Evolutionary conservation across 345 rosid genomes (phyloP), one percentile per base, ranked within the genome.

Genomic region (Citrus glauca): DNA sequence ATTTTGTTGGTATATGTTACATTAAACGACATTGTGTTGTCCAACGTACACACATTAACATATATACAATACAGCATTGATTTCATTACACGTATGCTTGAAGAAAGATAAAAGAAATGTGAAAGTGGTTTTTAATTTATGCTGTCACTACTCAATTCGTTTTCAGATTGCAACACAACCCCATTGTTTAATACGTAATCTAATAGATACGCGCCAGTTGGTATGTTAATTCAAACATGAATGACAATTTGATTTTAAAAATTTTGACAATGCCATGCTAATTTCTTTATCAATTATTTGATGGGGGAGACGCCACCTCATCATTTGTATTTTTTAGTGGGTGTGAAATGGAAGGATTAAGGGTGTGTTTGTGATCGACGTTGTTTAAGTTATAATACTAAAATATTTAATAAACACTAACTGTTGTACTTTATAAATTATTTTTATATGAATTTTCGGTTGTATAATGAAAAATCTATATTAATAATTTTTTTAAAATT

Each of bases 341-440:
- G 67, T 30, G 5, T 11, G 50, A 42, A 63, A 27, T 42, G 16
- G 4, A 42, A 42, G 50, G 50, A 11, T 42, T 11, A 3, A 32
- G 33, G 0, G 33, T 32, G 33, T 32, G 0, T 32, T 32, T 32
- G 5, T 32, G 33, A 32, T 32, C 4, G 5, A 32, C 0, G 5
- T 32, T 32, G 33, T 0, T 0, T 32, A 32, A 32, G 0, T 32
- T 32, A 32, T 0, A 4, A 0, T 0, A 32, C 1, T 32, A 32
- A 32, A 32, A 4, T 32, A 0, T 32, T 32, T 32, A 0, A 0
- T 3, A 32, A 32, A 32, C 33, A 32, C 33, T 32, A 32, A 32
- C 5, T 32, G 33, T 0, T 32, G 0, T 32, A 4, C 5, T 0
- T 32, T 32, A 32, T 32, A 32, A 32, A 32, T 32, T 32, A 32